Evolutionary conservation across 2,329 filamentous ascomycete species (phyloP).

Genomic region (Microsporum audouinii): DNA sequence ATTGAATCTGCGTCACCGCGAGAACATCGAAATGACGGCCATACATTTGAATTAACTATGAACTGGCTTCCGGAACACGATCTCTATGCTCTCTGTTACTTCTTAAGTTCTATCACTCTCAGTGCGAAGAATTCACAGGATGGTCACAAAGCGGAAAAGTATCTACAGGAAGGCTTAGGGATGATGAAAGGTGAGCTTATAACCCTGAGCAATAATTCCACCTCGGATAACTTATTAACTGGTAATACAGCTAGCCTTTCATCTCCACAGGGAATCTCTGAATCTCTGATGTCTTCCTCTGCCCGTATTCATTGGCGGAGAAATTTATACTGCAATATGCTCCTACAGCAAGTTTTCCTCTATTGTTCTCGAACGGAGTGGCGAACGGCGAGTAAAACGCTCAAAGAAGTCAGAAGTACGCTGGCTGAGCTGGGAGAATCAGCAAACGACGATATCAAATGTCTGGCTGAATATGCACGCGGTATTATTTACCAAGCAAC

Average conservation of each 20-base stretch:
- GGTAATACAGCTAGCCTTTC: slow-evolving; percentile 25
- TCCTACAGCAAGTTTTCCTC: slow-evolving; percentile 59
- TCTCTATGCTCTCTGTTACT: slow-evolving; percentile 48
- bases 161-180: slow-evolving; percentile 47
- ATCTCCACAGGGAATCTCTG: slow-evolving; percentile 32
- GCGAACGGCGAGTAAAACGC: slow-evolving; percentile 48
- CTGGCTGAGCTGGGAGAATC: slow-evolving; percentile 34
- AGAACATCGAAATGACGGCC: slow-evolving; percentile 25
- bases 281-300: slow-evolving; percentile 48
- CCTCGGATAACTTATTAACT: not conserved
- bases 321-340: slow-evolving; percentile 56
- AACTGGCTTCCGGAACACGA: slow-evolving; percentile 51
- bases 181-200: slow-evolving; percentile 34
- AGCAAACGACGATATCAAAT: slow-evolving; percentile 33
- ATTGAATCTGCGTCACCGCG: slow-evolving; percentile 24
- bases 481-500: slow-evolving; percentile 67
- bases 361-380: slow-evolving; percentile 61
- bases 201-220: not conserved
- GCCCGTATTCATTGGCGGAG: slow-evolving; percentile 53
- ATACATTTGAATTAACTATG: slow-evolving; percentile 42
- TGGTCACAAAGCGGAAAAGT: slow-evolving; percentile 44
- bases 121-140: slow-evolving; percentile 46
- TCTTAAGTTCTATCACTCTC: slow-evolving; percentile 46
- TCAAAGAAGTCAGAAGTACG: slow-evolving; percentile 44
- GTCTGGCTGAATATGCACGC: slow-evolving; percentile 58